Evolutionary conservation across 805 yeast genomes (phyloP).

Genomic region (Saturnispora mendoncae): DNA sequence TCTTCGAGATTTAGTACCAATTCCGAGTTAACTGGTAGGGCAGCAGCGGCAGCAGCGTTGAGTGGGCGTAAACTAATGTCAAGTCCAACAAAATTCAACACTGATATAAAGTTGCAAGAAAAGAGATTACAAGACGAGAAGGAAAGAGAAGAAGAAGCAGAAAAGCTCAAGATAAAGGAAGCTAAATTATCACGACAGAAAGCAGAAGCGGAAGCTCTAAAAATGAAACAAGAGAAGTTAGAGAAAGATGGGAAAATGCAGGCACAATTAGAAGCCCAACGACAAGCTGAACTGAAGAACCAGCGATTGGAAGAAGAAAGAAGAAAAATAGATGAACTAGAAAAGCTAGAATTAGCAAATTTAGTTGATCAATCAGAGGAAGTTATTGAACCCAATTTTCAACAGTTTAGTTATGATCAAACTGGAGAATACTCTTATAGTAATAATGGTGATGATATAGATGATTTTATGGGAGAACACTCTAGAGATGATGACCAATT

Average conservation of each 20-base stretch:
- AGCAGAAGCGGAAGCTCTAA: conserved; percentile 1
- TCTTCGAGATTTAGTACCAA: neutral
- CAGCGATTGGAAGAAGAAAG: neutral
- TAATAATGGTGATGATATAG: conserved; percentile 14
- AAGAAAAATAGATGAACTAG: conserved; percentile 1
- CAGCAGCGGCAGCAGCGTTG: conserved; percentile 8
- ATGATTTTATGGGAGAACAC: conserved; percentile 26
- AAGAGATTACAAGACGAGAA: conserved; percentile 1
- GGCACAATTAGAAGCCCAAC: conserved; percentile 3
- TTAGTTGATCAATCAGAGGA: conserved; percentile 2
- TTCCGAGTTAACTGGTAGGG: neutral
- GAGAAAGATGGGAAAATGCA: conserved; percentile 2
- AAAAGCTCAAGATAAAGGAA: conserved; percentile 1
- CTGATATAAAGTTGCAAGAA: conserved; percentile 8
- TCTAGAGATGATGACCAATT: conserved; percentile 15
- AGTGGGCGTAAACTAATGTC: conserved; percentile 6
- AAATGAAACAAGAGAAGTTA: conserved; percentile 1
- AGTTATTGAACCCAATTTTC: neutral
- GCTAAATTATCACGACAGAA: conserved; percentile 2
- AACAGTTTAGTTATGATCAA: conserved; percentile 11
- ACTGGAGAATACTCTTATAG: neutral
- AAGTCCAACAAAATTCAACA: conserved; percentile 1
- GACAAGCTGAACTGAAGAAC: conserved; percentile 5
- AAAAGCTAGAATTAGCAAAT: conserved; percentile 2
- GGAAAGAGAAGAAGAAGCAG: conserved; percentile 6